Percentiles rank a stretch among this genome's conserved stretches.
Evolutionary conservation across 2,329 filamentous ascomycete species (phyloP).

Genomic region (Bipolaris bicolor): DNA sequence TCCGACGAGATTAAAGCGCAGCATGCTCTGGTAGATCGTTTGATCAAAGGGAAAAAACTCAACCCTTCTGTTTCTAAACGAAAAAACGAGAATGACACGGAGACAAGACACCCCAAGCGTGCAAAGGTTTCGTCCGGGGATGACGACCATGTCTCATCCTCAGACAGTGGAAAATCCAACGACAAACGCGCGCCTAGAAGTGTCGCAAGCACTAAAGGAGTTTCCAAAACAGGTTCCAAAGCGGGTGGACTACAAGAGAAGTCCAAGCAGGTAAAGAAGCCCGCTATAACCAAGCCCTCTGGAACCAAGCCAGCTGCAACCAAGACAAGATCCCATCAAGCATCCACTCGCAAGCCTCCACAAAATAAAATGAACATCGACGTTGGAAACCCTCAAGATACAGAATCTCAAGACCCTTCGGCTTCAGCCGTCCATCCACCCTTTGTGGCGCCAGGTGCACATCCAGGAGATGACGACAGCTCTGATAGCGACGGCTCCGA

Average conservation of each 20-base stretch:
- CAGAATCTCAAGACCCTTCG: not conserved
- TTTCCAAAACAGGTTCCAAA: not conserved
- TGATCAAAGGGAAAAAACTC: no score
- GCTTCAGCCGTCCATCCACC: not conserved
- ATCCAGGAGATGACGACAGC: not conserved
- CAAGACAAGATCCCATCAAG: not conserved
- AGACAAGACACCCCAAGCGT: not conserved
- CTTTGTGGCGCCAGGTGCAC: not conserved
- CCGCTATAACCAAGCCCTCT: not conserved
- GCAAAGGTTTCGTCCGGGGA: not conserved
- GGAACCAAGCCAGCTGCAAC: no score
- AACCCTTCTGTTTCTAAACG: no score
- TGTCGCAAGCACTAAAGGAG: not conserved
- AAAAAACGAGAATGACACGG: no score
- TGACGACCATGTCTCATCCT: not conserved
- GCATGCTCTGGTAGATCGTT: no score
- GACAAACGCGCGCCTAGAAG: not conserved
- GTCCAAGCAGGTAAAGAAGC: not conserved
- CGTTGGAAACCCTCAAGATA: no score
- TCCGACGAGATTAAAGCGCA: no score
- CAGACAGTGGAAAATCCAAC: not conserved
- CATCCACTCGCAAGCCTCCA: not conserved
- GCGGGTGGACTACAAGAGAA: not conserved
- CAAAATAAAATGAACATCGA: not conserved
- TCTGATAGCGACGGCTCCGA: not conserved